phyloP scores from a whole-genome alignment of 2,329 filamentous ascomycete species.

The Penicillium concentricum region DNA sequence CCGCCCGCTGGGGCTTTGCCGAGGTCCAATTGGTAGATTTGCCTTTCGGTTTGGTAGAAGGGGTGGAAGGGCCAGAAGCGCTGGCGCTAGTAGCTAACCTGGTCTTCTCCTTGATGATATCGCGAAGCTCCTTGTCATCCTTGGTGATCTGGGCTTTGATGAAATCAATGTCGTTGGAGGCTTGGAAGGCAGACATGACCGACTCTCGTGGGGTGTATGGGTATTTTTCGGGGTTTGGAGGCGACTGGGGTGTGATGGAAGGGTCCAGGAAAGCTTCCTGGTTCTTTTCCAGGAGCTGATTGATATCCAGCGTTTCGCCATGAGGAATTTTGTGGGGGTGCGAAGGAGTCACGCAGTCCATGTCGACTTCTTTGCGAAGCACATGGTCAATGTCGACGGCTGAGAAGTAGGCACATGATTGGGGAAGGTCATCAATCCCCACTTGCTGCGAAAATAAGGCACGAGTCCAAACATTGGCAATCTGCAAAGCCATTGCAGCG shows the following conservation, averaged over 20 bases:
- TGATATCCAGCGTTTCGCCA: constrained; percentile 85
- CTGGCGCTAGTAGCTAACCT: constrained; percentile 34
- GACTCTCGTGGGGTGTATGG: constrained; percentile 69
- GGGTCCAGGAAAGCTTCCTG: constrained; percentile 67
- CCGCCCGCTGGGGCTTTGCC: constrained; percentile 44
- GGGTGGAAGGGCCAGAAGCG: constrained; percentile 17
- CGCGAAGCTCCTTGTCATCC: constrained; percentile 69
- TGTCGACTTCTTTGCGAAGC: constrained; percentile 95
- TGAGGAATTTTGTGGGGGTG: constrained; percentile 74
- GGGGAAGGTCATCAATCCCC: constrained; percentile 90
- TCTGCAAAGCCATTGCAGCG: constrained; percentile 86
- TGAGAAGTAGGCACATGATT: constrained; percentile 92
- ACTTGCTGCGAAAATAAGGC: constrained; percentile 98
- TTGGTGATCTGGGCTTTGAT: constrained; percentile 81
- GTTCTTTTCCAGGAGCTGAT: constrained; percentile 72
- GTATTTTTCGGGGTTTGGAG: constrained; percentile 63
- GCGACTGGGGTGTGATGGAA: constrained; percentile 54
- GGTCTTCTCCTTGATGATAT: constrained; percentile 65
- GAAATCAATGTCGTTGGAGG: constrained; percentile 58
- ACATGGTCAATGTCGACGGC: constrained; percentile 94
- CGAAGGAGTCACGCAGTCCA: constrained; percentile 93
- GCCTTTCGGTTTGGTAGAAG: constrained; percentile 26
- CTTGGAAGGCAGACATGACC: constrained; percentile 73
- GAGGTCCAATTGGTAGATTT: constrained; percentile 31
- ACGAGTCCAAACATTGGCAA: constrained; percentile 93